Conservation (phyloP, 345 rosid genomes). For the Euphorbia lathyris region DNA sequence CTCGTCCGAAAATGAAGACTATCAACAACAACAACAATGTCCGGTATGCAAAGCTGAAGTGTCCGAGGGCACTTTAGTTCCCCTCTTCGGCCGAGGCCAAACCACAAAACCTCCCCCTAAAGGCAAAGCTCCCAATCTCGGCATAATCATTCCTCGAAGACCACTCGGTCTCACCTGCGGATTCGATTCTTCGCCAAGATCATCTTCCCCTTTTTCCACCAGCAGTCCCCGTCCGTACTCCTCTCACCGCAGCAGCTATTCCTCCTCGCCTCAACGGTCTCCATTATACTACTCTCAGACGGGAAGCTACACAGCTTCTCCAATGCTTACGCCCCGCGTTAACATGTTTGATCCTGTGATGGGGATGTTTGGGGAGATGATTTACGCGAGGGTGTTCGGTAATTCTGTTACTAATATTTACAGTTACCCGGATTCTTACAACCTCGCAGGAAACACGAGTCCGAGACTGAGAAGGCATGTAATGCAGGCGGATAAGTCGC, state of each 20-base stretch:
- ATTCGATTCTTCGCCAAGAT: conserved; percentile 19
- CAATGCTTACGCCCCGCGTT: conserved; percentile 36
- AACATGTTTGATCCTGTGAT: conserved; percentile 43
- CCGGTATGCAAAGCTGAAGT: conserved; percentile 90
- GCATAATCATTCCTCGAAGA: conserved; percentile 26
- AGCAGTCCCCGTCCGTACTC: neutral
- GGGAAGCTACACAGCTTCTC: conserved; percentile 36
- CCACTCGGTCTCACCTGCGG: conserved; percentile 24
- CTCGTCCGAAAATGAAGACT: conserved; percentile 32
- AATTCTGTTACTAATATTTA: conserved; percentile 42
- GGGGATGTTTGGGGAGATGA: conserved; percentile 70
- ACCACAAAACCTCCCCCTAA: conserved; percentile 23
- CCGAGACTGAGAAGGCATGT: conserved; percentile 73
- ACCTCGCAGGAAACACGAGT: conserved; percentile 41
- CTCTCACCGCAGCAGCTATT: neutral
- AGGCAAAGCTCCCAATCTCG: conserved; percentile 16
- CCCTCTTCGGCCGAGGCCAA: conserved; percentile 76
- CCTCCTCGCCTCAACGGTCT: conserved; percentile 20
- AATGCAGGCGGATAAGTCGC: conserved; percentile 64
- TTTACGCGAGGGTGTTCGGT: conserved; percentile 58
- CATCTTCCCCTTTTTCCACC: neutral
- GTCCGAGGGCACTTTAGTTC: conserved; percentile 61
- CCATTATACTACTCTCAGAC: conserved; percentile 32
- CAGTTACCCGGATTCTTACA: conserved; percentile 48
- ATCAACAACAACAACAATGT: conserved; percentile 52